Conservation (phyloP, 768 basidiomycete genomes). For the Mycena metata region DNA sequence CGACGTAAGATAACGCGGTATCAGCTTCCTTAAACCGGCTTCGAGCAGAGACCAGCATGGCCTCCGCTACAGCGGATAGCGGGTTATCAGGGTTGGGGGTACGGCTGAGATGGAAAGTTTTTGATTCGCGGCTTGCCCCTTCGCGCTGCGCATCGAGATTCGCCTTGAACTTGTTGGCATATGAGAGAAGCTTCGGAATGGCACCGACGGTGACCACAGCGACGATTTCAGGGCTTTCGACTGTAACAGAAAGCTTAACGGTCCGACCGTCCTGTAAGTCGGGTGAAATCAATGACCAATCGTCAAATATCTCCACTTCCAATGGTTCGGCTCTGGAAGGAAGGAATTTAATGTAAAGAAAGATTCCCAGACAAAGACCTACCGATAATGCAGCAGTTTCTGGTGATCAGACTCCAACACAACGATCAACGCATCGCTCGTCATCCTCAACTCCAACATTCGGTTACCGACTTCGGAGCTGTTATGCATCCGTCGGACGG, state of each 20-base stretch:
- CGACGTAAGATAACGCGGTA: constrained; percentile 66
- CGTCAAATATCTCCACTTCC: constrained; percentile 80
- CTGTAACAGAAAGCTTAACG: constrained; percentile 80
- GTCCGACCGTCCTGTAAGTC: constrained; percentile 58
- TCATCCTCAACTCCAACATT: constrained; percentile 82
- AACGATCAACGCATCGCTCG: constrained; percentile 76
- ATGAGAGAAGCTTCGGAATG: constrained; percentile 81
- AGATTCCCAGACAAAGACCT: constrained; percentile 40
- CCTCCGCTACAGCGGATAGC: constrained; percentile 87
- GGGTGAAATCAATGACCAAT: constrained; percentile 75
- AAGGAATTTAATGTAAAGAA: constrained; percentile 10
- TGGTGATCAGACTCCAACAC: constrained; percentile 84
- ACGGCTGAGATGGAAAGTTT: constrained; percentile 80
- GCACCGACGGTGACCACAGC: constrained; percentile 80
- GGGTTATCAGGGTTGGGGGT: constrained; percentile 83
- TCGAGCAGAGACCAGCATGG: constrained; percentile 83
- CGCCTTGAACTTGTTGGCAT: constrained; percentile 79
- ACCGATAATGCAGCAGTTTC: constrained; percentile 83
- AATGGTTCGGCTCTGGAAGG: constrained; percentile 80
- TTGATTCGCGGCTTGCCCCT: constrained; percentile 84
- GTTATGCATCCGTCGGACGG: constrained; percentile 70
- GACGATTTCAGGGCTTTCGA: constrained; percentile 77
- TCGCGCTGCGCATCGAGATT: constrained; percentile 81
- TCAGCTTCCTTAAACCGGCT: constrained; percentile 80
- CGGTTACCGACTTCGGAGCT: constrained; percentile 53